Percentiles rank a stretch among this genome's conserved stretches.
Conservation (phyloP, 306 rosid species). For the Ochetophila trinervis region DNA sequence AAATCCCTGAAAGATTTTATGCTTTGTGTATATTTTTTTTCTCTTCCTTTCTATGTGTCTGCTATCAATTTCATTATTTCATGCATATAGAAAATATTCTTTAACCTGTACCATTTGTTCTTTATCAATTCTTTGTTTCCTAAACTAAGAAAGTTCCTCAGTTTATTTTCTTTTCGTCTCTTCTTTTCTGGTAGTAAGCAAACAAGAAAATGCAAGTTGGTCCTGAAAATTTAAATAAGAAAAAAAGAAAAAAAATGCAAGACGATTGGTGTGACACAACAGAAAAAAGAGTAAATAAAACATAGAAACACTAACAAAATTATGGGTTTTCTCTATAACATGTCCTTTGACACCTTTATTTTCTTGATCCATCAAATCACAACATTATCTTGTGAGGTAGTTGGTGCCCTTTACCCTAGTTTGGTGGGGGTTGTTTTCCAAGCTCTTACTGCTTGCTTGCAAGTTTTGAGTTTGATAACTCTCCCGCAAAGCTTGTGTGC, state of each 20-base stretch:
- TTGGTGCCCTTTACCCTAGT: constrained; percentile 26
- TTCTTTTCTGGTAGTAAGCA: neutral
- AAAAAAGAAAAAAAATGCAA: neutral
- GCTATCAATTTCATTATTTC: constrained; percentile 18
- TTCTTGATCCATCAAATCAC: constrained; percentile 53
- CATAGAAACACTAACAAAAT: constrained; percentile 14
- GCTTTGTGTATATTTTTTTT: neutral
- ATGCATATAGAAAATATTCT: constrained; percentile 18
- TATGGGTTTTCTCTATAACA: constrained; percentile 36
- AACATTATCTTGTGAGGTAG: constrained; percentile 44
- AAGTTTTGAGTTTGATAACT: too few relatives aligned
- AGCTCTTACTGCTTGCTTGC: neutral
- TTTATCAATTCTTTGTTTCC: neutral
- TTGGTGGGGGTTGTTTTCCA: constrained; percentile 13
- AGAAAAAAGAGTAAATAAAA: constrained; percentile 28
- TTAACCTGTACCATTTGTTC: too few relatives aligned
- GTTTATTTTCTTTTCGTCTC: neutral
- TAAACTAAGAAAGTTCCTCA: neutral
- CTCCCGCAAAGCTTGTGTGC: too few relatives aligned
- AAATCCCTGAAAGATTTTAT: neutral
- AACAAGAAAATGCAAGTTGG: neutral
- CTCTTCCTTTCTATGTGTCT: constrained; percentile 6
- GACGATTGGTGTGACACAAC: constrained; percentile 45
- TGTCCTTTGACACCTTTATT: constrained; percentile 25
- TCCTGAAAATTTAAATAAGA: neutral